phyloP scores from a whole-genome alignment of 1,139 yeast genomes.

The Yamadazyma atlantica region DNA sequence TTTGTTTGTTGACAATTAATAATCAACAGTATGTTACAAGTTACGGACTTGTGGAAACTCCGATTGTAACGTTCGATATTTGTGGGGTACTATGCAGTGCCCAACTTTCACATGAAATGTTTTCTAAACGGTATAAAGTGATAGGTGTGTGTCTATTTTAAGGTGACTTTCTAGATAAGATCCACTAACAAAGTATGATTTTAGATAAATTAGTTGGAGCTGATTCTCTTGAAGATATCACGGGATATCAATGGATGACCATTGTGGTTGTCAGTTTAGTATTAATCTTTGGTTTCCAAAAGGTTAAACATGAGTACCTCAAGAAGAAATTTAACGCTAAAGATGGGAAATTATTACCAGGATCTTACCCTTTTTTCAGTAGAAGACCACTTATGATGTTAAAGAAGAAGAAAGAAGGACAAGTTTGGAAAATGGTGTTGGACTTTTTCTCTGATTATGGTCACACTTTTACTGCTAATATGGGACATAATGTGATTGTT shows the following conservation, averaged over 20 bases:
- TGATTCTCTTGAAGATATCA: background rate
- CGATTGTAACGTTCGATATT: background rate
- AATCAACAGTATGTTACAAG: no score
- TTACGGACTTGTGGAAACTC: background rate
- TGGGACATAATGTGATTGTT: conserved; percentile 9
- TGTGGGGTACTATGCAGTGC: background rate
- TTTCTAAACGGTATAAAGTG: background rate
- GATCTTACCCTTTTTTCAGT: conserved; percentile 18
- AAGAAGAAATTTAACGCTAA: conserved; percentile 16
- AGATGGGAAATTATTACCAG: conserved; percentile 15
- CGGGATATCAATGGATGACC: background rate
- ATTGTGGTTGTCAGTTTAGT: background rate
- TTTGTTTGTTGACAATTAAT: no score
- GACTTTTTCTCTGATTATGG: conserved; percentile 5
- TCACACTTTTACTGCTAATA: conserved; percentile 3
- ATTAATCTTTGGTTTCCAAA: background rate
- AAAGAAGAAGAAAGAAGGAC: conserved; percentile 19
- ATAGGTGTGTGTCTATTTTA: background rate
- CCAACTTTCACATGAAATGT: background rate
- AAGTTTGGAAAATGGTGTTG: conserved; percentile 5
- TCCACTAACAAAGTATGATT: background rate
- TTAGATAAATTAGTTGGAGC: background rate
- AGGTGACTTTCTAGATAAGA: background rate
- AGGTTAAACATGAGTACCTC: background rate
- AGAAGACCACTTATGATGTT: conserved; percentile 2